These are phyloP conservation scores for Pseudognaphalium luteoalbum DNA, from an alignment of 129 eudicot species.

Conservation along the genomic window DNA sequence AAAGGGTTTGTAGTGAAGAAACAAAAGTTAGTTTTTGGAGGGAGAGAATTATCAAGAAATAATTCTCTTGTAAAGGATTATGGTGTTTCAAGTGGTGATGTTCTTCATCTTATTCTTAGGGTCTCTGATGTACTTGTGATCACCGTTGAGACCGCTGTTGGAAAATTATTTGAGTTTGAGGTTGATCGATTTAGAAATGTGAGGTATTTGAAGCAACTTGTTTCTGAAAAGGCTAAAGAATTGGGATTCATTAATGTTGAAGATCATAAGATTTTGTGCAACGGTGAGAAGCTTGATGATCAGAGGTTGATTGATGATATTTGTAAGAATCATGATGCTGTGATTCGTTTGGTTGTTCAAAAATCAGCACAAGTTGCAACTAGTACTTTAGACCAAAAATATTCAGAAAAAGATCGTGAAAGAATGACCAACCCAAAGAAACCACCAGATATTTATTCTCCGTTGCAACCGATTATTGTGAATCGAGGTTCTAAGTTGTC, in stretches of 20 bases:
- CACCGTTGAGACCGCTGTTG: slow-evolving; percentile 51
- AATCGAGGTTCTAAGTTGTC: slow-evolving; percentile 40
- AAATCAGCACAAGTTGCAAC: slow-evolving; percentile 45
- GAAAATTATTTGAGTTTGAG: slow-evolving; percentile 56
- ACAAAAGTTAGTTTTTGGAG: slow-evolving; percentile 66
- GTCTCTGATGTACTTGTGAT: slow-evolving; percentile 60
- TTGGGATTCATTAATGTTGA: slow-evolving; percentile 38
- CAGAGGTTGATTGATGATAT: slow-evolving; percentile 60
- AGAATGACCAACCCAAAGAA: slow-evolving; percentile 32
- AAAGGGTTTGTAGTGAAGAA: slow-evolving; percentile 70
- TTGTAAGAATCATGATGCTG: slow-evolving; percentile 45
- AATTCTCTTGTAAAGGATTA: slow-evolving; percentile 64
- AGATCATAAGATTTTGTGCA: slow-evolving; percentile 47
- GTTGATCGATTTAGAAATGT: slow-evolving; percentile 59
- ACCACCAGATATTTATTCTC: slow-evolving; percentile 45
- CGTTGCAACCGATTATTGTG: slow-evolving; percentile 48
- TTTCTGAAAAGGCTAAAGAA: slow-evolving; percentile 50
- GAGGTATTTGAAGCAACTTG: slow-evolving; percentile 52
- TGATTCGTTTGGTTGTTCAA: slow-evolving; percentile 54
- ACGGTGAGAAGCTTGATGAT: slow-evolving; percentile 75
- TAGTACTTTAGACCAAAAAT: slow-evolving; percentile 35
- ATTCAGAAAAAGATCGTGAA: slow-evolving; percentile 42
- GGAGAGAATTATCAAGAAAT: slow-evolving; percentile 66
- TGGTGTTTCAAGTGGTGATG: slow-evolving; percentile 59
- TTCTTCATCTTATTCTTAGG: slow-evolving; percentile 58